Percentiles rank a stretch among this genome's conserved stretches.
Evolutionary conservation across 352 stramenopile species (phyloP).

Genomic region (Pythium biforme): DNA sequence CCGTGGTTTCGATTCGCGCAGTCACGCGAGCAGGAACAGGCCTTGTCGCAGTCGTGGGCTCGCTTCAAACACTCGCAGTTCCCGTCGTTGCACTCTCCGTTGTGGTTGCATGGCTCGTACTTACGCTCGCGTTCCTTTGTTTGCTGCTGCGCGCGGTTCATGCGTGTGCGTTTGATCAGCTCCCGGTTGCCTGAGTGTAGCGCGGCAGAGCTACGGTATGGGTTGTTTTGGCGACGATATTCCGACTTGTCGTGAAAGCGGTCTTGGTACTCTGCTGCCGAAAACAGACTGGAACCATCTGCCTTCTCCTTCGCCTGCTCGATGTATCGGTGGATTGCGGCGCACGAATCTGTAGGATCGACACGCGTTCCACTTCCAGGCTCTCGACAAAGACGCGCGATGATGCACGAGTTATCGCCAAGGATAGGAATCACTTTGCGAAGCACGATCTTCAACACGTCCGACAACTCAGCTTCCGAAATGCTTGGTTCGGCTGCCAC

Average conservation of each 20-base stretch:
- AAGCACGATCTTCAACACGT: constrained; percentile 44
- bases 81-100: constrained; percentile 39
- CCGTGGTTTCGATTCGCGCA: constrained; percentile 68
- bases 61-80: constrained; percentile 54
- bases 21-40: constrained; percentile 58
- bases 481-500: neutral
- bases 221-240: constrained; percentile 8
- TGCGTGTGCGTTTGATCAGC: constrained; percentile 37
- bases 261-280: neutral
- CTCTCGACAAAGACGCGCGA: constrained; percentile 6
- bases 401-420: constrained; percentile 31
- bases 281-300: neutral
- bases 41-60: constrained; percentile 54
- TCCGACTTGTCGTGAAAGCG: constrained; percentile 15
- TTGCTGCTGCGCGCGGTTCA: constrained; percentile 33
- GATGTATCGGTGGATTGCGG: constrained; percentile 16
- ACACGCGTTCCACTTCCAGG: neutral
- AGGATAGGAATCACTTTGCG: constrained; percentile 45
- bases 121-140: constrained; percentile 51
- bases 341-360: constrained; percentile 7
- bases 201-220: constrained; percentile 9
- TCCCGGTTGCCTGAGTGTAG: constrained; percentile 31
- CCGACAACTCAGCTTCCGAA: constrained; percentile 12
- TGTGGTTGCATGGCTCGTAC: constrained; percentile 64
- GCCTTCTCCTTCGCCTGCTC: constrained; percentile 7